These are phyloP conservation scores for Penicillium sp. DNA, from an alignment of 2,329 filamentous ascomycete genomes.

Conservation along the genomic window DNA sequence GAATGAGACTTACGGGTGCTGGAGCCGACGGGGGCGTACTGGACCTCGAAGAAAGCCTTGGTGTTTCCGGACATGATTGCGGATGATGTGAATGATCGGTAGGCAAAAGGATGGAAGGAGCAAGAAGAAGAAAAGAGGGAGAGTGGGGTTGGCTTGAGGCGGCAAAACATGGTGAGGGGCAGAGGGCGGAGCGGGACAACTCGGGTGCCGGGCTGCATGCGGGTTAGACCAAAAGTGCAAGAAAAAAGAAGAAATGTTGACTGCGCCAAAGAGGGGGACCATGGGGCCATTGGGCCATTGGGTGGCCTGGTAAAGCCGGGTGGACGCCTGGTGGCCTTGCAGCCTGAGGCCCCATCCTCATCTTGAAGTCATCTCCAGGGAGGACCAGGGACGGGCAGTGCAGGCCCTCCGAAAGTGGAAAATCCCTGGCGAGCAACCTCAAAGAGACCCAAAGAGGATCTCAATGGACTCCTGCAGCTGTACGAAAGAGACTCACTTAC, in stretches of 20 bases:
- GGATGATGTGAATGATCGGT: conserved; percentile 56
- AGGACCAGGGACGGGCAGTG: not conserved
- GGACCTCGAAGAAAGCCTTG: conserved; percentile 76
- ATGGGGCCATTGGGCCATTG: not conserved
- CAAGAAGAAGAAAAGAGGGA: conserved; percentile 45
- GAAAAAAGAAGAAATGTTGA: too few species aligned
- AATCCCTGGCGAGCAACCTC: not conserved
- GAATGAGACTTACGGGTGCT: conserved; percentile 33
- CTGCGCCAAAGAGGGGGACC: not conserved
- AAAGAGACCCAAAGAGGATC: conserved; percentile 1
- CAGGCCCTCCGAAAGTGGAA: not conserved
- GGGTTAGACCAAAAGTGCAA: conserved; percentile 18
- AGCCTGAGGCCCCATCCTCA: conserved; percentile 19
- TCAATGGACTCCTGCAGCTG: not conserved
- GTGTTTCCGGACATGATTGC: conserved; percentile 68
- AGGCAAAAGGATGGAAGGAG: conserved; percentile 39
- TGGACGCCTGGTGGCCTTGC: not conserved
- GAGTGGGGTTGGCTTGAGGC: conserved; percentile 51
- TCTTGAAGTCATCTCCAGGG: not conserved
- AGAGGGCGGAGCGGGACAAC: conserved; percentile 34
- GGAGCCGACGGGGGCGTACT: conserved; percentile 54
- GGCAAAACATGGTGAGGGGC: conserved; percentile 50
- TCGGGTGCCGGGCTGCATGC: conserved; percentile 29
- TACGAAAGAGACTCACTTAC: conserved; percentile 20
- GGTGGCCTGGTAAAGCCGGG: not conserved